A percentile compares a stretch with the other conserved stretches of the same genome.
Evolutionary conservation across 768 basidiomycete species (phyloP).

Genomic region (Amanita rimosa): DNA sequence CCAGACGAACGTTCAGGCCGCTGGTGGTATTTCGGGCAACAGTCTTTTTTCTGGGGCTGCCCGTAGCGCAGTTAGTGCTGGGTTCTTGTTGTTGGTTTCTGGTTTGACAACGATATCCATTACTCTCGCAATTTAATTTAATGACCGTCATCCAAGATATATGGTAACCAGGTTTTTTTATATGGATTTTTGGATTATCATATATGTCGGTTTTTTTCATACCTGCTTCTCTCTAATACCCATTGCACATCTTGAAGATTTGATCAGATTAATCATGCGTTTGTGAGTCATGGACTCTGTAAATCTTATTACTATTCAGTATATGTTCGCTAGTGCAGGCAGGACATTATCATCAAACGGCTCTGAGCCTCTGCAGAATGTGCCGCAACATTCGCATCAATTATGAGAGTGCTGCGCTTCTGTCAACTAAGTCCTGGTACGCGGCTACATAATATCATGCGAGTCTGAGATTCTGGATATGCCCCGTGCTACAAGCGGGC

Average conservation of each 20-base stretch:
- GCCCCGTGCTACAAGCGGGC: too few species aligned
- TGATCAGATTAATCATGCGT: neutral
- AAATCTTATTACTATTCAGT: neutral
- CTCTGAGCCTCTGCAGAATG: too few species aligned
- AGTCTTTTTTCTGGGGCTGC: slow-evolving; percentile 15
- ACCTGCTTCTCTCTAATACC: slow-evolving; percentile 6
- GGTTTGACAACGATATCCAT: slow-evolving; percentile 17
- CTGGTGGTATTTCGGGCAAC: slow-evolving; percentile 34
- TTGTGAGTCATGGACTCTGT: neutral
- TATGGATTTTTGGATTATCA: slow-evolving; percentile 8
- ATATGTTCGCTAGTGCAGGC: too few species aligned
- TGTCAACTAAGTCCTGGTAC: too few species aligned
- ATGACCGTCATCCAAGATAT: slow-evolving; percentile 11
- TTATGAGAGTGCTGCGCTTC: too few species aligned
- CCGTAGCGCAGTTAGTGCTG: slow-evolving; percentile 12
- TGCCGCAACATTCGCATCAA: too few species aligned
- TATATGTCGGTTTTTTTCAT: neutral
- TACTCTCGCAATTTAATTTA: slow-evolving; percentile 11
- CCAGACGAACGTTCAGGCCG: slow-evolving; percentile 53
- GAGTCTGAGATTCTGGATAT: too few species aligned
- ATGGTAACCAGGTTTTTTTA: slow-evolving; percentile 2
- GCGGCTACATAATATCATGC: too few species aligned
- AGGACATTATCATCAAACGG: too few species aligned
- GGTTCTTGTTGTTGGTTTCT: slow-evolving; percentile 14
- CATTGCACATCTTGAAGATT: neutral